Evolutionary conservation across 768 basidiomycete genomes (phyloP).

Genomic region (Russula olivacea): DNA sequence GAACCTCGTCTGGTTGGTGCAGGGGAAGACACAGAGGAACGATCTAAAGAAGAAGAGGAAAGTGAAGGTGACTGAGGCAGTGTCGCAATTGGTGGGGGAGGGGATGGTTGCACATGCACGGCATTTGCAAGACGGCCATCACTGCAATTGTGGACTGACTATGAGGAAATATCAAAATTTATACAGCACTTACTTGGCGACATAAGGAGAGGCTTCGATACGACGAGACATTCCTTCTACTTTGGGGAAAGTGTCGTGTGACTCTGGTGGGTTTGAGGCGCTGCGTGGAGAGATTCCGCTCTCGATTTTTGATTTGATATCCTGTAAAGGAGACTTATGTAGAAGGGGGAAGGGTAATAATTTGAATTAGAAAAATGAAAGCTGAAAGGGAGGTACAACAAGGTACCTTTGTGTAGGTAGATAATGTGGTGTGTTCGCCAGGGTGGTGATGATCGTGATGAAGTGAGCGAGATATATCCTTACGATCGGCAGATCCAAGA

Average conservation of each 20-base stretch:
- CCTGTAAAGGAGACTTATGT: background rate
- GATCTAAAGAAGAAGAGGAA: constrained; percentile 54
- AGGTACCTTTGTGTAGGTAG: constrained; percentile 11
- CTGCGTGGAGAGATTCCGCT: background rate
- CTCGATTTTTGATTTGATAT: constrained; percentile 4
- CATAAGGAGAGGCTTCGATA: constrained; percentile 35
- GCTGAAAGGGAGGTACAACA: background rate
- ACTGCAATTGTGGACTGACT: constrained; percentile 33
- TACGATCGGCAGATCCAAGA: constrained; percentile 21
- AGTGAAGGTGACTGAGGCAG: constrained; percentile 56
- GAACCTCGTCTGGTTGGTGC: constrained; percentile 42
- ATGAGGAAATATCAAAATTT: constrained; percentile 17
- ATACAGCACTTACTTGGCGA: constrained; percentile 28
- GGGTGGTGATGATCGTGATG: constrained; percentile 14
- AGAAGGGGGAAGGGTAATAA: background rate
- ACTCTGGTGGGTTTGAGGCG: constrained; percentile 20
- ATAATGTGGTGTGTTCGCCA: background rate
- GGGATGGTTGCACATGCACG: constrained; percentile 36
- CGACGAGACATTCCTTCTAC: constrained; percentile 45
- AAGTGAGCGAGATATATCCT: constrained; percentile 13
- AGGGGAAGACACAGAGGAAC: constrained; percentile 55
- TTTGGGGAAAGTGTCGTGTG: constrained; percentile 22
- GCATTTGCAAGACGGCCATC: constrained; percentile 40
- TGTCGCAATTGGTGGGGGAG: constrained; percentile 43
- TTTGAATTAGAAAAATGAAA: background rate